phyloP scores from a whole-genome alignment of 2,329 filamentous ascomycete species.

The Colletotrichum sp. region DNA sequence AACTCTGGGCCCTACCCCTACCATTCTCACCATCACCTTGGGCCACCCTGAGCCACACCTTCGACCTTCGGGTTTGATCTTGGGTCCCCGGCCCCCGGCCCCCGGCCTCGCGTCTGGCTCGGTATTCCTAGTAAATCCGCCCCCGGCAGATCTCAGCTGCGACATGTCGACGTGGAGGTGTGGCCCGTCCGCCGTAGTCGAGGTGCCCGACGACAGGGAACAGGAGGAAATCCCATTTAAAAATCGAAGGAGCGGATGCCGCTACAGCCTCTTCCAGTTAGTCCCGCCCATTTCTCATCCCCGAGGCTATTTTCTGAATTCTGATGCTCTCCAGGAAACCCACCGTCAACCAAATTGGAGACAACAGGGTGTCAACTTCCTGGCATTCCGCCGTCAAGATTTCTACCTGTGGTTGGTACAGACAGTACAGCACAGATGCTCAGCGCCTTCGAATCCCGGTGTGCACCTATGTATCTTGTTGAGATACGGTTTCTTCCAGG shows the following conservation, averaged over 20 bases:
- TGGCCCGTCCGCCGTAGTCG: neutral
- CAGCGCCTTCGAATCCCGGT: neutral
- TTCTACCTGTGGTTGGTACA: neutral
- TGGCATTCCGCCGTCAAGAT: neutral
- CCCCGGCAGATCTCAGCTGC: constrained; percentile 17
- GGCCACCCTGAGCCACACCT: neutral
- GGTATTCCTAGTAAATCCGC: constrained; percentile 19
- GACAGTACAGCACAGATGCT: neutral
- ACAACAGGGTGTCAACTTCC: neutral
- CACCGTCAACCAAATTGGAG: neutral
- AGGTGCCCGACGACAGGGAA: constrained; percentile 11
- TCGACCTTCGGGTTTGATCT: neutral
- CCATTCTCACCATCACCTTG: neutral
- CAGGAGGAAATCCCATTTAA: constrained; percentile 11
- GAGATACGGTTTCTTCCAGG: neutral
- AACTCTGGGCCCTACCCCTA: neutral
- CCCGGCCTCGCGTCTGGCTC: constrained; percentile 15
- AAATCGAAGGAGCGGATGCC: constrained; percentile 6
- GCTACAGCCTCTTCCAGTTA: constrained; percentile 8
- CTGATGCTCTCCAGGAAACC: constrained; percentile 9
- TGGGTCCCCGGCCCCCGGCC: neutral
- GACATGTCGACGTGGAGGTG: constrained; percentile 4
- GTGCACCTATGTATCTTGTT: neutral
- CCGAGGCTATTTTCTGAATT: constrained; percentile 6
- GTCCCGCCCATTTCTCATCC: neutral